phyloP scores from a whole-genome alignment of 768 basidiomycete genomes.

The Antrodiella citrinella region DNA sequence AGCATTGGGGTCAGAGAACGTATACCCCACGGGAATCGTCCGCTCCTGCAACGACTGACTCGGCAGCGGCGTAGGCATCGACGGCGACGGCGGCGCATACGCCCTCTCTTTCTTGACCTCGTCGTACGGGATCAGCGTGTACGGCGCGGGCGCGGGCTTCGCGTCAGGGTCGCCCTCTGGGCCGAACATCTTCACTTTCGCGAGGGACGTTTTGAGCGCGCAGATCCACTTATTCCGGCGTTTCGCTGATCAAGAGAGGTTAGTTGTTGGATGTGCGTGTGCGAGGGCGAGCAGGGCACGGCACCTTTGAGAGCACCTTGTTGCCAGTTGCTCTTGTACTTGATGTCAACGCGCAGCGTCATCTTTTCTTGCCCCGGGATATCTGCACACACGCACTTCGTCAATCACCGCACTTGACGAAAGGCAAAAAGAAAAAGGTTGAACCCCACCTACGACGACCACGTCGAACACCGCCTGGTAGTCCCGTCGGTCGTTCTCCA shows the following conservation, averaged over 20 bases:
- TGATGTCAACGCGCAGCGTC: slow-evolving; percentile 72
- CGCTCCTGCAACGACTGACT: slow-evolving; percentile 3
- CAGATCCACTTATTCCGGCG: slow-evolving; percentile 91
- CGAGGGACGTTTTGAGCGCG: slow-evolving; percentile 66
- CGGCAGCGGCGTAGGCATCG: not conserved
- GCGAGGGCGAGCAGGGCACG: not conserved
- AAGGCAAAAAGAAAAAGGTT: slow-evolving; percentile 11
- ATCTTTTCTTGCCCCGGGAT: slow-evolving; percentile 77
- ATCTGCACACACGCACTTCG: slow-evolving; percentile 32
- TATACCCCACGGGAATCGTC: slow-evolving; percentile 11
- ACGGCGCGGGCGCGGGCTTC: slow-evolving; percentile 44
- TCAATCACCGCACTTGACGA: slow-evolving; percentile 6
- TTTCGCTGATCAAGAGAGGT: slow-evolving; percentile 35
- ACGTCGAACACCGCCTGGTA: slow-evolving; percentile 73
- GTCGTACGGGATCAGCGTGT: slow-evolving; percentile 72
- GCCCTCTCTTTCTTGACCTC: slow-evolving; percentile 37
- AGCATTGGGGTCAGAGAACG: slow-evolving; percentile 18
- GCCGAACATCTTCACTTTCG: slow-evolving; percentile 65
- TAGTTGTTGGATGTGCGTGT: not conserved
- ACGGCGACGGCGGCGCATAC: slow-evolving; percentile 14
- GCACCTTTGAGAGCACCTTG: slow-evolving; percentile 64
- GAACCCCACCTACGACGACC: slow-evolving; percentile 57
- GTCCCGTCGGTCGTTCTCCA: slow-evolving; percentile 64
- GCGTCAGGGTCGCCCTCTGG: slow-evolving; percentile 50
- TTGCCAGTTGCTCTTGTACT: slow-evolving; percentile 85